phyloP scores from a whole-genome alignment of 441 rosid species.

The Omphalea diandra region DNA sequence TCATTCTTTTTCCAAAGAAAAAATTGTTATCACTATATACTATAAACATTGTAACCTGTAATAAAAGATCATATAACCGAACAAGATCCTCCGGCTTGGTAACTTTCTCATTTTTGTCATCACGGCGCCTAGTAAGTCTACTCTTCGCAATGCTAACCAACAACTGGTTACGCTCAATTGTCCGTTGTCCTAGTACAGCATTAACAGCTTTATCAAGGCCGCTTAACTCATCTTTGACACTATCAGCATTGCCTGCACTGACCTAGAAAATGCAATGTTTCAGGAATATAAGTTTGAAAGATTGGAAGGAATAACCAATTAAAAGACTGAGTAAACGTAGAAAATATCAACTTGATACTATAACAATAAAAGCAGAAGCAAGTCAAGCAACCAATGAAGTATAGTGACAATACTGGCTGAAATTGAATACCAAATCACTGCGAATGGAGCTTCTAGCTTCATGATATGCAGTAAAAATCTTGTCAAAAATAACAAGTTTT shows the following conservation, averaged over 20 bases:
- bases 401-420: neutral
- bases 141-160: slow-evolving; percentile 87
- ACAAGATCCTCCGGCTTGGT: slow-evolving; percentile 98
- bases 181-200: slow-evolving; percentile 81
- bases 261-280: slow-evolving; percentile 48
- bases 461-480: slow-evolving; percentile 81
- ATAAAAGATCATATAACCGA: slow-evolving; percentile 86
- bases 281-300: slow-evolving; percentile 26
- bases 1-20: slow-evolving; percentile 15
- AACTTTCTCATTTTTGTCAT: slow-evolving; percentile 87
- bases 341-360: neutral
- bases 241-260: slow-evolving; percentile 91
- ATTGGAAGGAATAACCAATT: neutral
- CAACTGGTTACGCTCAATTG: slow-evolving; percentile 91
- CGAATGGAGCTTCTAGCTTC: slow-evolving; percentile 94
- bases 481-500: slow-evolving; percentile 73
- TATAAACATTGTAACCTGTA: slow-evolving; percentile 53
- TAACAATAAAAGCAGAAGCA: slow-evolving; percentile 7
- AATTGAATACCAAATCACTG: slow-evolving; percentile 73
- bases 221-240: slow-evolving; percentile 85
- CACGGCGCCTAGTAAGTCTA: slow-evolving; percentile 74
- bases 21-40: slow-evolving; percentile 5
- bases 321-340: neutral
- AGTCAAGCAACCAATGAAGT: too few species aligned
- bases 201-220: slow-evolving; percentile 98